Evolutionary conservation across 169 alveolate genomes (phyloP), one percentile per base, ranked within the genome.

Genomic region (Plasmodium billcollinsi): DNA sequence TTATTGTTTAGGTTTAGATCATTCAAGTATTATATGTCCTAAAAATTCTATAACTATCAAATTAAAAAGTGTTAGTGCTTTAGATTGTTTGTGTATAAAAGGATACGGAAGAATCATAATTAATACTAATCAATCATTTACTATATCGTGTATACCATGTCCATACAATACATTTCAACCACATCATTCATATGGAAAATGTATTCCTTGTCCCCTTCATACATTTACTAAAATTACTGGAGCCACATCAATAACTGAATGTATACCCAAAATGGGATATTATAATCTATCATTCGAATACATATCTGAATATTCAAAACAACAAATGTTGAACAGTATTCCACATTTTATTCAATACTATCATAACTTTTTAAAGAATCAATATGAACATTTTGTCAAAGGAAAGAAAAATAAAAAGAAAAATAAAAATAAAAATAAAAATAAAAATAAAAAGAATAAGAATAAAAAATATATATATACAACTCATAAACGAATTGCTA

Each of bases 171-270:
- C 90, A 9, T 94, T 94, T 75, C 96, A 94, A 74, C 86, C 67
- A 21, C 86, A 70, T 24, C 95, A 90, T 62, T 63, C 93, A 50
- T 78, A 83, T 15, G 73, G 69, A n/a, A 88, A 63, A 18, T 94
- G 96, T 26, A 61, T 94, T 50, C 96, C 96, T 50, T 94, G 96
- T 39, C 96, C 96, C 6, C 73, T 70, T 33, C 21, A 88, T 49
- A 90, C 96, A 12, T 75, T 91, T 47, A 94, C 96, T 1, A 49
- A 49, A 29, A 45, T 69, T 21, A 29, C 47, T 11, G 92, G 88
- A 45, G 90, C 96, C 2, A 90, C 89, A 8, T 75, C 93, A 21
- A 58, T 94, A n/a, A 71, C 88, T 26, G 74, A 89, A 24, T 94
- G 96, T 47, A 20, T 91, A 21, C 95, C 96, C 14, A 85, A 91